Conservation (phyloP, 2,329 filamentous ascomycete species). For the Trichoderma atroviride region DNA sequence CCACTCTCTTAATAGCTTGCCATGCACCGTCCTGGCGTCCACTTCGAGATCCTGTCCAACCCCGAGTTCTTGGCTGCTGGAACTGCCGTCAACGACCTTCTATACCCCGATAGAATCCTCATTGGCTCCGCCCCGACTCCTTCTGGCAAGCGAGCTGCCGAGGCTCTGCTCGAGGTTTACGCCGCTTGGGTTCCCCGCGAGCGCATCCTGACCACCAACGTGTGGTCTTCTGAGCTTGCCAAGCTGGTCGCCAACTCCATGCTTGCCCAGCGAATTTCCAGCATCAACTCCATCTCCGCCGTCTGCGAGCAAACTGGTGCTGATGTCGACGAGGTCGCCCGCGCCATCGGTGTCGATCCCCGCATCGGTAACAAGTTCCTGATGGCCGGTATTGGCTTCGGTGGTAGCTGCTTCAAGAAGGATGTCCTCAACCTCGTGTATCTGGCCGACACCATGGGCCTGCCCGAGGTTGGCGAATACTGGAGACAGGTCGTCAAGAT, state of each 20-base stretch:
- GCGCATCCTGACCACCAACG: slow-evolving; percentile 71
- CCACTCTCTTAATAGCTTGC: slow-evolving; percentile 47
- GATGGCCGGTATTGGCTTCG: slow-evolving; percentile 75
- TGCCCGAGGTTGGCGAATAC: slow-evolving; percentile 73
- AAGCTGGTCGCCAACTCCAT: slow-evolving; percentile 81
- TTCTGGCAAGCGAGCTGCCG: slow-evolving; percentile 63
- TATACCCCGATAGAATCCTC: slow-evolving; percentile 71
- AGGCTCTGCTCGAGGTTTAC: slow-evolving; percentile 67
- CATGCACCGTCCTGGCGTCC: slow-evolving; percentile 61
- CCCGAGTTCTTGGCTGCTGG: slow-evolving; percentile 81
- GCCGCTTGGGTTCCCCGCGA: slow-evolving; percentile 68
- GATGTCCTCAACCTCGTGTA: slow-evolving; percentile 75
- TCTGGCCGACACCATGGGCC: slow-evolving; percentile 68
- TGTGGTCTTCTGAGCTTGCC: slow-evolving; percentile 76
- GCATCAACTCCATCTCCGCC: slow-evolving; percentile 79
- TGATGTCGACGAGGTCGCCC: slow-evolving; percentile 72
- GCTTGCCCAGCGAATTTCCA: slow-evolving; percentile 78
- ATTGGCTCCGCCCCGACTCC: slow-evolving; percentile 69
- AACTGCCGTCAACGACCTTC: slow-evolving; percentile 71
- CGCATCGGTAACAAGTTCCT: slow-evolving; percentile 75
- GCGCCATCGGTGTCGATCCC: slow-evolving; percentile 67
- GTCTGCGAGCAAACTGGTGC: slow-evolving; percentile 77
- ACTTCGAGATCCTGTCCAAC: slow-evolving; percentile 78
- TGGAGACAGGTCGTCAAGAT: slow-evolving; percentile 75
- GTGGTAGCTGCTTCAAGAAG: slow-evolving; percentile 81